A percentile compares a stretch with the other conserved stretches of the same genome.
Evolutionary conservation across 1,284 basidiomycete species (phyloP).

Genomic region (Ceratobasidium sp.): DNA sequence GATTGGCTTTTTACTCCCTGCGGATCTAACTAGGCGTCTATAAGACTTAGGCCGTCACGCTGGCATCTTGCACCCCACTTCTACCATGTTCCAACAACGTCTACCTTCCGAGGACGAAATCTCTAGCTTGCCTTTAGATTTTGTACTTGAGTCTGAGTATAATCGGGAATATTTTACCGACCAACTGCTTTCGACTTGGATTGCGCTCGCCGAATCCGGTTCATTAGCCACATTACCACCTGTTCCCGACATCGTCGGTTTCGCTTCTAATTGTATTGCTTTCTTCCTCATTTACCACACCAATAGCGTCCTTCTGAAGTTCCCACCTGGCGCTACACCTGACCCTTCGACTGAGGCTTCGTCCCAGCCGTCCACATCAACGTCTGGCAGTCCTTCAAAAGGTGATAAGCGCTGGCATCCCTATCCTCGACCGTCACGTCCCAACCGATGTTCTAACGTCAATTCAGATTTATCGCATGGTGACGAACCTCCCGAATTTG

Average conservation of each 20-base stretch:
- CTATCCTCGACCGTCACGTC: constrained; percentile 2
- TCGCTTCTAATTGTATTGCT: constrained; percentile 6
- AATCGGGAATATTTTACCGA: constrained; percentile 19
- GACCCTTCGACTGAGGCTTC: background rate
- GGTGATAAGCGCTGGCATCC: constrained; percentile 27
- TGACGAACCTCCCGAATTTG: too few relatives aligned
- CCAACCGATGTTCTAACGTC: background rate
- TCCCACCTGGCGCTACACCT: background rate
- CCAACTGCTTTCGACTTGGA: constrained; percentile 8
- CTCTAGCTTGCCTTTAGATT: constrained; percentile 1
- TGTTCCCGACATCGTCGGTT: constrained; percentile 38
- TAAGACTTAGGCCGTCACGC: constrained; percentile 10
- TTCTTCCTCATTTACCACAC: constrained; percentile 37
- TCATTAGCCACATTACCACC: constrained; percentile 39
- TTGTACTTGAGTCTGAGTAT: background rate
- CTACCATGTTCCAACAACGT: constrained; percentile 19
- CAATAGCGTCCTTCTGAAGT: background rate
- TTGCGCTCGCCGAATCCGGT: constrained; percentile 35
- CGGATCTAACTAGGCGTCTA: background rate
- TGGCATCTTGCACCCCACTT: background rate
- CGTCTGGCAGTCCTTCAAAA: constrained; percentile 1
- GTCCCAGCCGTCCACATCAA: background rate
- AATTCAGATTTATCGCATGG: background rate
- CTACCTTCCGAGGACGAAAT: constrained; percentile 16
- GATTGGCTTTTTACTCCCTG: background rate